A percentile compares a stretch with the other conserved stretches of the same genome.
phyloP scores from a whole-genome alignment of 768 basidiomycete species.

The Mycena olivaceomarginata region DNA sequence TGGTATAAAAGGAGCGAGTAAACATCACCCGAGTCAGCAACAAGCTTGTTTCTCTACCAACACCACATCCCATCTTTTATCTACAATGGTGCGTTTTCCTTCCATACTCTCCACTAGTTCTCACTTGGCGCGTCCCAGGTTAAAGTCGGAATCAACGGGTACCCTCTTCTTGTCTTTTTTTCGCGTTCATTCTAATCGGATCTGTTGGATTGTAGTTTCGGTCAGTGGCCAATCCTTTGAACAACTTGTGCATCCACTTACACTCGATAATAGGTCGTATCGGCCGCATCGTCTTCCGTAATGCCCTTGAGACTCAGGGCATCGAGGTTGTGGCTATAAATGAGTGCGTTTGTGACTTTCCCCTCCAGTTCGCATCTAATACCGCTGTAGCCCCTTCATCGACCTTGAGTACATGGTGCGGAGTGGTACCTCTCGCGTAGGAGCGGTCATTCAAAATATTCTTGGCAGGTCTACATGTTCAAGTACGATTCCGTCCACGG shows the following conservation, averaged over 20 bases:
- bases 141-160: conserved; percentile 99
- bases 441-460: background rate
- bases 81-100: conserved; percentile 33
- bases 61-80: conserved; percentile 23
- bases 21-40: conserved; percentile 11
- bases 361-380: conserved; percentile 31
- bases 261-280: conserved; percentile 87
- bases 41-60: conserved; percentile 15
- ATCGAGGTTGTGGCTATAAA: conserved; percentile 96
- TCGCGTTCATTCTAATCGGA: conserved; percentile 26
- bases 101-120: background rate
- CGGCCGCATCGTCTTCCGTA: conserved; percentile 98
- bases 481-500: conserved; percentile 97
- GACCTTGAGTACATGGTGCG: conserved; percentile 96
- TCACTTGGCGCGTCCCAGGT: conserved; percentile 60
- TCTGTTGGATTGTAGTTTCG: conserved; percentile 74
- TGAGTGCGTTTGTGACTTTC: conserved; percentile 75
- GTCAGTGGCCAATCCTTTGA: conserved; percentile 63
- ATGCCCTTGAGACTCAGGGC: conserved; percentile 86
- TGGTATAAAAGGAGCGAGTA: conserved; percentile 23
- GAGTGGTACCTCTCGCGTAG: background rate
- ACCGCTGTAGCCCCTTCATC: conserved; percentile 76
- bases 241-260: conserved; percentile 4
- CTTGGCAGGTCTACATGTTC: conserved; percentile 94
- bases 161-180: conserved; percentile 53